Evolutionary conservation across 495 filamentous ascomycete species (phyloP), one percentile per base, ranked within the genome.

Genomic region (Neurospora sp.): DNA sequence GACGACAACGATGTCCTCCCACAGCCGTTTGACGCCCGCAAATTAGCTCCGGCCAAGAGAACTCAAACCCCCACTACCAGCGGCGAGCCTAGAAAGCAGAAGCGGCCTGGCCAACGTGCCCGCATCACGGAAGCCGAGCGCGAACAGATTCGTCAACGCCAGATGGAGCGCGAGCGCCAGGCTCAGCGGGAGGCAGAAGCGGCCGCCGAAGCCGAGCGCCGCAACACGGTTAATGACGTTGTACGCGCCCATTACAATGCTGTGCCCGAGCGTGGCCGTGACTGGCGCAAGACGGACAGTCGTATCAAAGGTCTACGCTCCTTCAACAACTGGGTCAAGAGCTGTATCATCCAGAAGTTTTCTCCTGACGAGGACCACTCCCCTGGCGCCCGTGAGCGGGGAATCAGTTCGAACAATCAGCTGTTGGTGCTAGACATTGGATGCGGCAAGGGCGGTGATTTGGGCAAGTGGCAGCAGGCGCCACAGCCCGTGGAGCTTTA

Each of bases 251-350:
- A 98, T 82, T 99, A 99, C 87, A 99, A 99, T 77, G 89, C 93
- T n/a, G 95, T 98, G 2, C 93, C 93, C 1, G 90, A 95, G 81
- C 89, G 97, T 10, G 96, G 96, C 14, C 90, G 94, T 20, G 93
- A 97, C 74, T 99, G 96, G 96, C 90, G 96, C 37, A 93, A 92
- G 80, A 97, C 93, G 3, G 93, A 95, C 77, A 94, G 91, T 79
- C 90, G 91, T 73, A 99, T 99, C 85, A 97, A 96, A 82, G 96
- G 96, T 0, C 84, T 99, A 71, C 90, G 96, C 23, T 93, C 90
- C 76, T 97, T 96, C 85, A 99, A 99, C 83, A 99, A 99, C 80
- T 99, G 96, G 96, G 88, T 98, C 81, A 99, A 99, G 86, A 96
- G 93, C 81, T 93, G 91, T 16, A 87, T 97, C 73, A 98, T 99